phyloP scores from a whole-genome alignment of 73 alveolate species.

The Tetrahymena borealis region DNA sequence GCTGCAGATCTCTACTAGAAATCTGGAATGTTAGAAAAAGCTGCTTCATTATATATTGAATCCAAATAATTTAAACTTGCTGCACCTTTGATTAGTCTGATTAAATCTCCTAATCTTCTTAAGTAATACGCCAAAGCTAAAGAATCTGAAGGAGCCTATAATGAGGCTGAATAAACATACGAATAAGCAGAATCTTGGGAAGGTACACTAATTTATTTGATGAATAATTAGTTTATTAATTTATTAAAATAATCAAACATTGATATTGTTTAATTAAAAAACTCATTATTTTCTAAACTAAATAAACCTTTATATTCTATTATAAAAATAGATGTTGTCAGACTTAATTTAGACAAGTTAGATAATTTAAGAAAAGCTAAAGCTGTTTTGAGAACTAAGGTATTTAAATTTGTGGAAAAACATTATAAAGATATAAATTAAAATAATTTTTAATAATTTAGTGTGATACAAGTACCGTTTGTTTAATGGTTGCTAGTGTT shows the following conservation, averaged over 20 bases:
- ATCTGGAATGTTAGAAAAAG: constrained; percentile 94
- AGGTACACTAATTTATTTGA: constrained; percentile 8
- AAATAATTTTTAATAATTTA: background rate
- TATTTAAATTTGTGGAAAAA: background rate
- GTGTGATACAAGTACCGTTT: constrained; percentile 84
- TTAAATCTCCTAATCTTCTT: constrained; percentile 91
- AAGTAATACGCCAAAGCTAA: constrained; percentile 97
- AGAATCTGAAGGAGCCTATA: constrained; percentile 85
- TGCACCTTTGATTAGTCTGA: constrained; percentile 77
- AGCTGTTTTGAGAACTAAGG: constrained; percentile 72
- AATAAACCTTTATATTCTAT: too few species aligned
- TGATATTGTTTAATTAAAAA: too few species aligned
- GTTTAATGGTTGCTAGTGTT: constrained; percentile 86
- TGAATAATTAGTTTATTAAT: background rate
- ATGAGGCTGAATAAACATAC: constrained; percentile 96
- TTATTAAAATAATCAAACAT: background rate
- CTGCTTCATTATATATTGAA: constrained; percentile 90
- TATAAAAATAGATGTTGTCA: constrained; percentile 64
- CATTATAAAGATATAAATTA: background rate
- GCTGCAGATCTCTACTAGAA: constrained; percentile 96
- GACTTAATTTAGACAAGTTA: constrained; percentile 79
- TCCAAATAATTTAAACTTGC: constrained; percentile 82
- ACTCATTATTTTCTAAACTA: too few species aligned
- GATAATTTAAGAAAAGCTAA: constrained; percentile 95
- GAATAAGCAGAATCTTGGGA: constrained; percentile 95